Base-by-base conservation (phyloP, 306 rosid species). In the Quercus parvula region DNA sequence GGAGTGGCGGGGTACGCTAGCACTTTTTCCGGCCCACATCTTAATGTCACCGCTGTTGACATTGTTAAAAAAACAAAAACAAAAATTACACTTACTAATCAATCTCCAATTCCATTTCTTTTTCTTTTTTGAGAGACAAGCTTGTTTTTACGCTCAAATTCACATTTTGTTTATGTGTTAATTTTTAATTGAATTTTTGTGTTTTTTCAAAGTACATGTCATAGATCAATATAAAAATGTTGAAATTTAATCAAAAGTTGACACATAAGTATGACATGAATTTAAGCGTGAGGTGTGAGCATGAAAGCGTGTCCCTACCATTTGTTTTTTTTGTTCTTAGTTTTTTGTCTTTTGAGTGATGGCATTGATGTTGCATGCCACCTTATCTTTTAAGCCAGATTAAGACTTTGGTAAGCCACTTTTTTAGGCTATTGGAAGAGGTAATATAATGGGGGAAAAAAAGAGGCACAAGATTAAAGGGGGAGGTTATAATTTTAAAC, bases 21-120 rank as follows among this genome's bases (percentile, higher is more conserved):
- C 55, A 7, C 80, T 77, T 81, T 81, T 71, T 78, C 81, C 83
- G 51, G 76, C 83, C 85, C 81, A 77, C 71, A 35, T 30, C 69
- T 56, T 7, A 11, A 4, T 69, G n/a, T 61, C 78, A 78, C 85
- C 46, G 54, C 61, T 78, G 85, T 85, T 81, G 85, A 85, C 83
- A 71, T 59, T 30, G 5, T 10, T 66, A 2, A 6, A 9, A 22
- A 18, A 3, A 12, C 46, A 59, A 41, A 9, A 62, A 4, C n/a
- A 24, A 56, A 58, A 49, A 38, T 10, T 8, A 41, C 46, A 41
- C 46, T 41, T 9, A 49, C 54, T 12, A 12, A 13, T 49, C 17
- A 49, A 10, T 49, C 5, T 3, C 12, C 17, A 2, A 10, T 12
- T 3, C 17, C 54, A 2, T 49, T 49, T 12, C 9, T 49, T 12